Evolutionary conservation across 2,329 filamentous ascomycete species (phyloP).

Genomic region (Cercospora sojina): DNA sequence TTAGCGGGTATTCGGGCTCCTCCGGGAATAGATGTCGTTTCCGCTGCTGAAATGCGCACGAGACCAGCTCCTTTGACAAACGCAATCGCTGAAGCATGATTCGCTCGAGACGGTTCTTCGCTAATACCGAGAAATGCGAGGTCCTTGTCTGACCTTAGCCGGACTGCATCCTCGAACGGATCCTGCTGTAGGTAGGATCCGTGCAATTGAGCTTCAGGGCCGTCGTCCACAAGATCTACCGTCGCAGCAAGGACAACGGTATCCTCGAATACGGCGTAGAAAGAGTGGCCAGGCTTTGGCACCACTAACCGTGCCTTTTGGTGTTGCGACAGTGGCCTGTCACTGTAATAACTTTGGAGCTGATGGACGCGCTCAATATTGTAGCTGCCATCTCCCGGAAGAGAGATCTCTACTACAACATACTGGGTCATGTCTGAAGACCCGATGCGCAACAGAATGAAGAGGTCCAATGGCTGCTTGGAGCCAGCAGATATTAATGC

Average conservation of each 20-base stretch:
- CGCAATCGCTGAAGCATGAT: slow-evolving; percentile 45
- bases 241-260: slow-evolving; percentile 77
- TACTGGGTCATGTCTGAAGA: slow-evolving; percentile 56
- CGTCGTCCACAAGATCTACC: slow-evolving; percentile 59
- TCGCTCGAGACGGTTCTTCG: slow-evolving; percentile 46
- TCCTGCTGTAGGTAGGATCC: slow-evolving; percentile 63
- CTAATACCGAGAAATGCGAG: slow-evolving; percentile 53
- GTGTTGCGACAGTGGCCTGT: slow-evolving; percentile 53
- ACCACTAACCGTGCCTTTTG: slow-evolving; percentile 67
- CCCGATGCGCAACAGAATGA: slow-evolving; percentile 34
- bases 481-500: slow-evolving; percentile 29
- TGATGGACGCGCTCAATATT: slow-evolving; percentile 53
- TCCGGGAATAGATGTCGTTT: slow-evolving; percentile 55
- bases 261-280: slow-evolving; percentile 76
- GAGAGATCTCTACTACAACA: slow-evolving; percentile 68
- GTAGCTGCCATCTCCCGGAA: slow-evolving; percentile 52
- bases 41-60: slow-evolving; percentile 56
- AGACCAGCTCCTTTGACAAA: slow-evolving; percentile 60
- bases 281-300: slow-evolving; percentile 74
- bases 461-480: slow-evolving; percentile 31
- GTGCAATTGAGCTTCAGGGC: slow-evolving; percentile 71
- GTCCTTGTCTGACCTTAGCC: slow-evolving; percentile 61
- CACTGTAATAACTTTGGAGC: slow-evolving; percentile 16
- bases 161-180: slow-evolving; percentile 82
- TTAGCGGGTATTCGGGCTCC: slow-evolving; percentile 67